Percentiles rank a stretch among this genome's conserved stretches.
phyloP scores from a whole-genome alignment of 139 green algal species.

The Chlamydomonas sphaeroides region DNA sequence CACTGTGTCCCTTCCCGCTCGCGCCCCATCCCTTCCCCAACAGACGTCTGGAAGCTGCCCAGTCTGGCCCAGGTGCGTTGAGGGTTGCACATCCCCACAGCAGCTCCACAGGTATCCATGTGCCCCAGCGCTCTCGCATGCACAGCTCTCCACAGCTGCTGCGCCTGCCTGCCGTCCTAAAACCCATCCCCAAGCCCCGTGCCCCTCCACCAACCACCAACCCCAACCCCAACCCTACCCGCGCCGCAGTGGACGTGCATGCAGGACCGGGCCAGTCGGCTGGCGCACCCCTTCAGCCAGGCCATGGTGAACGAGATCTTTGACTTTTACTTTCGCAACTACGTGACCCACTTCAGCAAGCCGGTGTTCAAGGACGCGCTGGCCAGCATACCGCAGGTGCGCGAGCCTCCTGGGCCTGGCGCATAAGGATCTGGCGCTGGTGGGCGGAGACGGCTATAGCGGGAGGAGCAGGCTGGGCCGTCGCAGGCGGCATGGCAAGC shows the following conservation, averaged over 20 bases:
- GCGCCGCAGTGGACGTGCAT: constrained; percentile 9
- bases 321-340: constrained; percentile 55
- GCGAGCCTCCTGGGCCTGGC: no score
- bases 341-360: constrained; percentile 50
- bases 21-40: no score
- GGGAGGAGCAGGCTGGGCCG: no score
- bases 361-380: constrained; percentile 41
- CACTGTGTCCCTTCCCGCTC: no score
- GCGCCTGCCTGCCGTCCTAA: background rate
- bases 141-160: no score
- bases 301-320: constrained; percentile 52
- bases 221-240: background rate
- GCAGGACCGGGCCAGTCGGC: background rate
- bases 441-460: no score
- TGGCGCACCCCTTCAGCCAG: constrained; percentile 42
- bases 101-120: no score
- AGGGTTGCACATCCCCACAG: no score
- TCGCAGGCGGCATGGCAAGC: no score
- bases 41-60: constrained; percentile 40
- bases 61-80: constrained; percentile 14
- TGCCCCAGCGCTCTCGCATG: no score
- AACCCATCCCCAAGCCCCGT: background rate
- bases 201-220: background rate
- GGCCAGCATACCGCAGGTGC: constrained; percentile 44
- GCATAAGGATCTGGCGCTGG: no score